Conservation (phyloP, 352 stramenopile species). For the Phytophthora palmivora region DNA sequence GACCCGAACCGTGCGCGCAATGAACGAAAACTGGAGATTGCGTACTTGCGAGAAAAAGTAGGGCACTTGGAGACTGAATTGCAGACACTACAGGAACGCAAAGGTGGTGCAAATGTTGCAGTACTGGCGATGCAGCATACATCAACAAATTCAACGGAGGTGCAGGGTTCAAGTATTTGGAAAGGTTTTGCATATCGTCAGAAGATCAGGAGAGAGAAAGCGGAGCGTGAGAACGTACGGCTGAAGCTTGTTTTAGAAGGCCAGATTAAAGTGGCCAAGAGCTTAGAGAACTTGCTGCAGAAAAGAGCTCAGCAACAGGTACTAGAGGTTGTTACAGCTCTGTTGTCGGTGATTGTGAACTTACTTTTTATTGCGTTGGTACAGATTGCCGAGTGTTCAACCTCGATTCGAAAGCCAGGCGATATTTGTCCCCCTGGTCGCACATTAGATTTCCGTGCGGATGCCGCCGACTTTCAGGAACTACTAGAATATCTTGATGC, state of each 20-base stretch:
- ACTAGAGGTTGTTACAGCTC: constrained; percentile 34
- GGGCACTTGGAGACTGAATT: constrained; percentile 22
- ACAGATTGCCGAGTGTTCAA: constrained; percentile 16
- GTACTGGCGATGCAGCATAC: not conserved
- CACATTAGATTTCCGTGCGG: constrained; percentile 20
- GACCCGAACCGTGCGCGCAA: constrained; percentile 39
- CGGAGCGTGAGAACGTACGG: constrained; percentile 39
- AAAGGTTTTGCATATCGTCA: constrained; percentile 26
- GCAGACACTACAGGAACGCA: constrained; percentile 12
- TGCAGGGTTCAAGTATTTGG: constrained; percentile 28
- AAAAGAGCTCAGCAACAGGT: constrained; percentile 33
- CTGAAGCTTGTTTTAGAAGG: constrained; percentile 48
- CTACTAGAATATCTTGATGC: constrained; percentile 30
- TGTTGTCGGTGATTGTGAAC: not conserved
- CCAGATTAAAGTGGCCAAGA: constrained; percentile 55
- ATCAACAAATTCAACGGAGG: constrained; percentile 1
- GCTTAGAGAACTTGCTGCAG: constrained; percentile 47
- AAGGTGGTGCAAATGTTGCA: not conserved
- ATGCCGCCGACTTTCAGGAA: constrained; percentile 24
- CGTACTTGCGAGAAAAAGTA: constrained; percentile 23
- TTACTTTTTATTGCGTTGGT: not conserved
- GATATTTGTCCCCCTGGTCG: constrained; percentile 7
- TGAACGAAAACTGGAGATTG: constrained; percentile 46
- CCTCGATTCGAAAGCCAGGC: constrained; percentile 8
- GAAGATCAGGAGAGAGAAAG: constrained; percentile 11